Base-by-base conservation (phyloP, 352 stramenopile genomes). In the Globisporangium nunn region DNA sequence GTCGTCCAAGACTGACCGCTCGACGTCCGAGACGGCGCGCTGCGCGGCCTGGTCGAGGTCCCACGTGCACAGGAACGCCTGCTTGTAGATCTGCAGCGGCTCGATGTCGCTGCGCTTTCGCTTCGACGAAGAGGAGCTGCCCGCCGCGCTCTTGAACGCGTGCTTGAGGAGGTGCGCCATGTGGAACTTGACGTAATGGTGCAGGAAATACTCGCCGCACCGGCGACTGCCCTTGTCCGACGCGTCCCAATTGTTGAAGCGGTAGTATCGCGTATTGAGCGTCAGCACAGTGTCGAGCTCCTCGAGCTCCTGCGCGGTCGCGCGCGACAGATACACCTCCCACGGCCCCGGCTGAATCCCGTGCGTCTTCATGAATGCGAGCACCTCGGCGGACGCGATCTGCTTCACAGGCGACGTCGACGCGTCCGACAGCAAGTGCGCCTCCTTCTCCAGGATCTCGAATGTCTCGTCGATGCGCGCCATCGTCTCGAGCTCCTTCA, bases 1-100 rank as follows among this genome's bases (percentile, higher is more conserved):
- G 48, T 94, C 81, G 63, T 94, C 81, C 57, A 94, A 67, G 47
- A 92, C 74, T 10, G 69, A 71, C 2, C 55, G 66, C 50, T 92
- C 78, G n/a, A 91, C 75, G 53, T 91, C 78, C 50, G 74, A 87
- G 14, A 94, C 83, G 3, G 84, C 81, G 33, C 78, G 70, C 37
- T 68, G 64, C 29, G 84, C 84, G 10, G 78, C 76, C 7, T 71
- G 63, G 54, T 92, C 84, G 23, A 94, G 71, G 39, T 94, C 80
- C 81, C 81, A 94, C 28, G 84, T 92, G 51, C 84, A 91, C 54
- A 91, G 49, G 59, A 94, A 91, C 33, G 84, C 81, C 51, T 92
- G 78, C 51, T 82, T 78, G 52, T 91, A 71, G 52, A 91, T 70
- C 40, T 68, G 65, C 46, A 89, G 56, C 6, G 77, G 67, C 28